These are phyloP conservation scores for Ensete glaucum DNA, from an alignment of 176 grass and related monocot species.

Conservation along the genomic window DNA sequence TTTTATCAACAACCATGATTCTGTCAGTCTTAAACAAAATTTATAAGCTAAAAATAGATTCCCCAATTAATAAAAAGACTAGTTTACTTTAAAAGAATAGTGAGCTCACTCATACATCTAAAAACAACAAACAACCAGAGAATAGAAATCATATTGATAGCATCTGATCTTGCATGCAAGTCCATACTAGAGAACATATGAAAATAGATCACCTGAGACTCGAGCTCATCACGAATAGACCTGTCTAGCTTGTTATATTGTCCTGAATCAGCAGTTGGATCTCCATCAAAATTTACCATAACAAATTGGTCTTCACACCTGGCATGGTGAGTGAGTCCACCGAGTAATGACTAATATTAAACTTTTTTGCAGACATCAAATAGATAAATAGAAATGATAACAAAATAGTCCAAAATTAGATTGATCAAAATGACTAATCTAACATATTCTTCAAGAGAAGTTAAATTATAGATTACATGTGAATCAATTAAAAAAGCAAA, in stretches of 20 bases:
- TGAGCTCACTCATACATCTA: not conserved
- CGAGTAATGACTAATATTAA: not conserved
- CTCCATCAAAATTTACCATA: constrained; percentile 99
- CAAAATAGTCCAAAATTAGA: not conserved
- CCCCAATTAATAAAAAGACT: not conserved
- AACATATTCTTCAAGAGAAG: not conserved
- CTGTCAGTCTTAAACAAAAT: no score
- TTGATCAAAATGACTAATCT: not conserved
- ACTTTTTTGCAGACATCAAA: not conserved
- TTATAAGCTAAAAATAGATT: not conserved
- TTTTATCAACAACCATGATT: no score
- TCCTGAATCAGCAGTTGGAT: constrained; percentile 92
- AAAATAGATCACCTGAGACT: constrained; percentile 53
- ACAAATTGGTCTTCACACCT: constrained; percentile 84
- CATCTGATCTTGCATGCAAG: no score
- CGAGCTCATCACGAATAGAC: constrained; percentile 51
- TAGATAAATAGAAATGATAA: not conserved
- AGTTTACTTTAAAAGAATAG: not conserved
- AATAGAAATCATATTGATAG: no score
- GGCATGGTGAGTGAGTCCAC: constrained; percentile 19
- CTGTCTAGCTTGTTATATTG: constrained; percentile 75
- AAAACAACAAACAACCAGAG: not conserved
- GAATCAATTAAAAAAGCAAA: not conserved
- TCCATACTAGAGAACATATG: not conserved
- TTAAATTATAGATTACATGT: not conserved